Evolutionary conservation across 1,284 basidiomycete genomes (phyloP), one percentile per base, ranked within the genome.

Genomic region (Pisolithus thermaeus): DNA sequence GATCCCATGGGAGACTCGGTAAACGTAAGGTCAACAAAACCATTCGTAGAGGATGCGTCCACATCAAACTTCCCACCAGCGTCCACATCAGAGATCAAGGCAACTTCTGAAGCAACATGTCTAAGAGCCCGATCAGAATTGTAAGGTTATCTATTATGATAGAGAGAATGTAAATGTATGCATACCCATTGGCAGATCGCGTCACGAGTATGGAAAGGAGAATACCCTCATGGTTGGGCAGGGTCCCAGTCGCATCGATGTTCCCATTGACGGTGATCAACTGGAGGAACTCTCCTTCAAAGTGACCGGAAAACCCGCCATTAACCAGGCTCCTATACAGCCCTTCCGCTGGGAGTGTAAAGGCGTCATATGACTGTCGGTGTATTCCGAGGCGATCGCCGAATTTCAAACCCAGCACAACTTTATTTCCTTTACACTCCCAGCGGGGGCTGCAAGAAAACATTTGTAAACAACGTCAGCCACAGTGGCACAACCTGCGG

Each of bases 231-330:
- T 63, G 58, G 49, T 74, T 68, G 38, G 58, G 54, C 27, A 78
- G 51, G 25, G 60, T 62, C 36, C 74, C 65, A 16, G 64, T 59
- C 4, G 67, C 64, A 11, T 63, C 47, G 49, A 81, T 72, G n/a
- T 36, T 55, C 3, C 62, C 67, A 54, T 76, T 76, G 27, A 62
- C 52, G 1, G 73, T 74, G 18, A 47, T 23, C 20, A 81, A 54
- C 3, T 56, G 57, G 16, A 81, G 66, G 7, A 56, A 64, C 7
- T 65, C 59, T 11, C 63, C 58, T 27, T 67, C 68, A 63, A 73
- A 77, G n/a, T 62, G 62, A 20, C 79, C 80, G 4, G 62, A 53
- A 52, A 81, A 72, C 9, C 58, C 53, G 22, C 66, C 68, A 37
- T 76, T n/a, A n/a, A n/a, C n/a, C 18, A 20, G 18, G 18, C 18